These are phyloP conservation scores for Cyclotella choctawhatcheeana DNA, from an alignment of 108 stramenopile species.

Conservation along the genomic window DNA sequence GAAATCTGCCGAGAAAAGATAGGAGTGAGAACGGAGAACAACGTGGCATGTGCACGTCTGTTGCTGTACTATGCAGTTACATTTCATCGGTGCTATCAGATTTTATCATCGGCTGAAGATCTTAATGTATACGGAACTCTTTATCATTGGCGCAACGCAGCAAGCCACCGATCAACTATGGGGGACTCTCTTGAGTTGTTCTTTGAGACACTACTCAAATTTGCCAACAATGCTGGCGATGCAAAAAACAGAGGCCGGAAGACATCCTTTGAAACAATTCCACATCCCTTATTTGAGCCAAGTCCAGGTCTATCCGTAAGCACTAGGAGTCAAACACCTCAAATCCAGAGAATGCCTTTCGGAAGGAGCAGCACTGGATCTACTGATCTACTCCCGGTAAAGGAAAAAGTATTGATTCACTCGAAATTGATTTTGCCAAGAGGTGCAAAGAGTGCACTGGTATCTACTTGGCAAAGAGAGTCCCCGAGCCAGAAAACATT, in stretches of 20 bases:
- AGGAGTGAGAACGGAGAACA: neutral
- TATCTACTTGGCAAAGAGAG: neutral
- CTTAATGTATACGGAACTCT: neutral
- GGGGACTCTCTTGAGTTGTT: neutral
- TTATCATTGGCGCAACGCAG: neutral
- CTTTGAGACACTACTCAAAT: neutral
- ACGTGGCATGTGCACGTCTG: neutral
- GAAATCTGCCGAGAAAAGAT: neutral
- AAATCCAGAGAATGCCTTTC: neutral
- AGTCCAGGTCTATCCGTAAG: neutral
- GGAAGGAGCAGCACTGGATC: neutral
- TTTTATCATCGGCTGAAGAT: neutral
- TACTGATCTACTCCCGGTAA: neutral
- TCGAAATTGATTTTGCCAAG: neutral
- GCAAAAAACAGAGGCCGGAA: too few species aligned
- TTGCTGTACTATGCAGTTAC: constrained; percentile 3
- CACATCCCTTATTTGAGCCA: neutral
- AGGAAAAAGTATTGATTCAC: neutral
- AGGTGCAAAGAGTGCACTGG: neutral
- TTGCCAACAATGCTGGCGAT: neutral
- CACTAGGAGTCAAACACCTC: too few species aligned
- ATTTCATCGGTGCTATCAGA: neutral
- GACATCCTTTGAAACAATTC: too few species aligned
- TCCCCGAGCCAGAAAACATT: too few species aligned
- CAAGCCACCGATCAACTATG: neutral